Conservation (phyloP, 352 stramenopile genomes). For the Phytophthora colocasiae region DNA sequence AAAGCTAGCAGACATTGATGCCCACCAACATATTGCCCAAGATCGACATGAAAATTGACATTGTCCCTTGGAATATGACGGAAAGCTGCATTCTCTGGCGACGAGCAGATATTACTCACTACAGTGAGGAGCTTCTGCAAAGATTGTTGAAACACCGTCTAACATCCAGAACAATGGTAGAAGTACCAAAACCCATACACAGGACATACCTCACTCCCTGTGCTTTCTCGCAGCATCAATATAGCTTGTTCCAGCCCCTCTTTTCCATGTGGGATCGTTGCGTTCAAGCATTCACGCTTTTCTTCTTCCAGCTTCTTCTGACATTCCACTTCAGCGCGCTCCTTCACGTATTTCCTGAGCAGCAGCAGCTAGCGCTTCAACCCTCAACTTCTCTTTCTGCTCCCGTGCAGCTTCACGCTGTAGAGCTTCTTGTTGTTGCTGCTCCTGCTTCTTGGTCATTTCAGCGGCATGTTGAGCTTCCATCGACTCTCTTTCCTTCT, state of each 20-base stretch:
- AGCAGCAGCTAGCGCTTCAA: constrained; percentile 55
- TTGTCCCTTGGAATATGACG: too few species aligned
- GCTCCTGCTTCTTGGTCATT: constrained; percentile 25
- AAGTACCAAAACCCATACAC: neutral
- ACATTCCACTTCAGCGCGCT: constrained; percentile 44
- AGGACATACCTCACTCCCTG: constrained; percentile 36
- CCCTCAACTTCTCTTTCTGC: constrained; percentile 32
- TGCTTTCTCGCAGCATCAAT: constrained; percentile 49
- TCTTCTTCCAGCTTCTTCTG: constrained; percentile 40
- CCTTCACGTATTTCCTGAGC: constrained; percentile 66
- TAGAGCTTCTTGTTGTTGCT: constrained; percentile 28
- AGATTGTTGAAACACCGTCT: constrained; percentile 45
- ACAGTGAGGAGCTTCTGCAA: constrained; percentile 73
- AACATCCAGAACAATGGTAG: constrained; percentile 3
- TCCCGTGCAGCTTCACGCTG: constrained; percentile 25
- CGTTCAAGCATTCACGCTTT: constrained; percentile 41
- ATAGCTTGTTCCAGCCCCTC: constrained; percentile 55
- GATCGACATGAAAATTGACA: too few species aligned
- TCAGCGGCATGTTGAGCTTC: constrained; percentile 27
- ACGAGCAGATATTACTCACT: too few species aligned
- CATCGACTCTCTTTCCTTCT: constrained; percentile 14
- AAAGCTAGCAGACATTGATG: constrained; percentile 72
- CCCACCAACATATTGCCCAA: constrained; percentile 62
- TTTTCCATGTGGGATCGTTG: constrained; percentile 44
- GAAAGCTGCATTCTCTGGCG: too few species aligned